Evolutionary conservation across 2,329 filamentous ascomycete genomes (phyloP).

Genomic region (Xylariaceae sp.): DNA sequence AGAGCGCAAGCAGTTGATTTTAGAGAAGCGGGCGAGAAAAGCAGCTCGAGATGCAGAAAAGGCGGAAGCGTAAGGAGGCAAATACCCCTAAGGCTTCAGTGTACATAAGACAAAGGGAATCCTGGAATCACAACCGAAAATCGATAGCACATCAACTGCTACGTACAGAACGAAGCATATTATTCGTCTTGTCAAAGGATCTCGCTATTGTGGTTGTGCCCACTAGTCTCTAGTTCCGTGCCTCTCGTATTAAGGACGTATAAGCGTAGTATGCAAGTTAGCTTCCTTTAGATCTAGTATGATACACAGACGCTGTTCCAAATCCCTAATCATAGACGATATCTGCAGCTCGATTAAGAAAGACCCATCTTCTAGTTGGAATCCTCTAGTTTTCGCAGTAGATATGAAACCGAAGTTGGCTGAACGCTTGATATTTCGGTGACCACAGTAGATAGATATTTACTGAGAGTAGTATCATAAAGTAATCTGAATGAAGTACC

Average conservation of each 20-base stretch:
- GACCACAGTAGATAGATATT: conserved; percentile 85
- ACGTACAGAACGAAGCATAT: conserved; percentile 1
- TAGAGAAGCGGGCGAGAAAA: conserved; percentile 88
- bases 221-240: background rate
- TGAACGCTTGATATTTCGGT: conserved; percentile 90
- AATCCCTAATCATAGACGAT: conserved; percentile 14
- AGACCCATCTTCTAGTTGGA: conserved; percentile 47
- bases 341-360: conserved; percentile 6
- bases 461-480: conserved; percentile 89
- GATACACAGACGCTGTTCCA: conserved; percentile 23
- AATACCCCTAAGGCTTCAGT: conserved; percentile 21
- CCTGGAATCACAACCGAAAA: conserved; percentile 1
- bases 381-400: conserved; percentile 64
- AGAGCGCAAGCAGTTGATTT: conserved; percentile 77
- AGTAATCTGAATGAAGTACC: conserved; percentile 67
- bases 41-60: conserved; percentile 66
- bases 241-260: conserved; percentile 5
- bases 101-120: conserved; percentile 30
- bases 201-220: conserved; percentile 12
- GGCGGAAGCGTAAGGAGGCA: conserved; percentile 28
- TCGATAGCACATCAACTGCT: conserved; percentile 1
- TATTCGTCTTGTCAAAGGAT: conserved; percentile 9
- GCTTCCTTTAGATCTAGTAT: conserved; percentile 22
- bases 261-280: conserved; percentile 24
- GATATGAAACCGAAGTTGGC: conserved; percentile 78